phyloP scores from a whole-genome alignment of 169 alveolate genomes.

The Neospora caninum region DNA sequence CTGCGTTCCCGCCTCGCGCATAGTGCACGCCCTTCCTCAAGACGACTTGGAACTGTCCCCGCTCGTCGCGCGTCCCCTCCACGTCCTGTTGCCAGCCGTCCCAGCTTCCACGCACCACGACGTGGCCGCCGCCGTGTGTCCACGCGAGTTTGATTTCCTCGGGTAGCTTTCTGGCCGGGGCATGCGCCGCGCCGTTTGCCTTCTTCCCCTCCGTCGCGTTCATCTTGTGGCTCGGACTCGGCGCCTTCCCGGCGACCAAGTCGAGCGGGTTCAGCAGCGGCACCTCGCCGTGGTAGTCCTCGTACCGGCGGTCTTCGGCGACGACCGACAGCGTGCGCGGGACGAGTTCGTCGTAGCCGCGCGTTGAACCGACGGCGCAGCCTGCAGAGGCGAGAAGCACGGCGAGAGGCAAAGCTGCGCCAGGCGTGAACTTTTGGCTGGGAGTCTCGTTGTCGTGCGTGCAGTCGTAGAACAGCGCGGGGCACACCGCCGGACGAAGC shows the following conservation, averaged over 20 bases:
- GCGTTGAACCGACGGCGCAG: constrained; percentile 89
- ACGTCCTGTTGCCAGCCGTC: constrained; percentile 84
- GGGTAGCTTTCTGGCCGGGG: not conserved
- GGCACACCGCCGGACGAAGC: constrained; percentile 40
- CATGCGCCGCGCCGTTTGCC: not conserved
- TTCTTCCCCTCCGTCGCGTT: not conserved
- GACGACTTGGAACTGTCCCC: not conserved
- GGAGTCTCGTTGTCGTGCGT: constrained; percentile 94
- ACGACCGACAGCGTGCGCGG: constrained; percentile 89
- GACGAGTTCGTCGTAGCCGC: constrained; percentile 89
- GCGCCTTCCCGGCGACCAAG: not conserved
- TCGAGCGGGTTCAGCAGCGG: not conserved
- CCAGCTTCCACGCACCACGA: constrained; percentile 74
- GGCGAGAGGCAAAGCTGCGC: constrained; percentile 84
- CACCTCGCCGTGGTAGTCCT: constrained; percentile 44
- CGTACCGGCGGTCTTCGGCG: constrained; percentile 85
- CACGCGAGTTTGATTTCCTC: constrained; percentile 55
- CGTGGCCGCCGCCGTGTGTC: not conserved
- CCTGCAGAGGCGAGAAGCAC: constrained; percentile 84
- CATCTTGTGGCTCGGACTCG: not conserved
- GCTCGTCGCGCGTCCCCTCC: constrained; percentile 60
- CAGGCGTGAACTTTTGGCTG: constrained; percentile 75
- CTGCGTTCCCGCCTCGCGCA: not conserved
- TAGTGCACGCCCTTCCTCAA: constrained; percentile 18
- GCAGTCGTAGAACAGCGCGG: constrained; percentile 87